A percentile compares a stretch with the other conserved stretches of the same genome.
phyloP scores from a whole-genome alignment of 306 rosid genomes.

The Rosa multiflora region DNA sequence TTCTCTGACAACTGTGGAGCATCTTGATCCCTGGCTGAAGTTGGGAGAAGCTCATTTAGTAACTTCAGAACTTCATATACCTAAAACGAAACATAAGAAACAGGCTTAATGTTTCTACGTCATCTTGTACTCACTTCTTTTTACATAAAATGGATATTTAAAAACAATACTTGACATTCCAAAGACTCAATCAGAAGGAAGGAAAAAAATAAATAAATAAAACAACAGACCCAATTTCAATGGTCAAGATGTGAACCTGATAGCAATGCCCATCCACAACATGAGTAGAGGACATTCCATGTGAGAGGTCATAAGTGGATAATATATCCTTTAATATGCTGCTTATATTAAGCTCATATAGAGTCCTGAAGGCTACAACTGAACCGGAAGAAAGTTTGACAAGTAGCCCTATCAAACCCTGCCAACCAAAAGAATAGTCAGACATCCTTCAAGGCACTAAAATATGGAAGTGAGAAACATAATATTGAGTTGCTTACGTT shows the following conservation, averaged over 20 bases:
- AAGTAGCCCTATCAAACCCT: conserved; percentile 89
- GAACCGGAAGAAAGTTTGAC: conserved; percentile 87
- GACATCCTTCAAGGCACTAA: conserved; percentile 27
- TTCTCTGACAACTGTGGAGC: too few relatives aligned
- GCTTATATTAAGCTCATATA: conserved; percentile 78
- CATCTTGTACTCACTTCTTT: background rate
- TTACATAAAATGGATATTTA: background rate
- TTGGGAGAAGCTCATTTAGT: conserved; percentile 86
- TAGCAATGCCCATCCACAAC: conserved; percentile 68
- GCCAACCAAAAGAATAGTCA: conserved; percentile 35
- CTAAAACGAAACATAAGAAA: conserved; percentile 34
- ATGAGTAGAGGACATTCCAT: conserved; percentile 68
- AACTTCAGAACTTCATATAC: conserved; percentile 81
- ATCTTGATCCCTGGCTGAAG: conserved; percentile 43
- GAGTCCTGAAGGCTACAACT: conserved; percentile 66
- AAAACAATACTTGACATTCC: background rate
- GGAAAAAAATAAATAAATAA: background rate
- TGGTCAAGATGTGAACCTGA: conserved; percentile 57
- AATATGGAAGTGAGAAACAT: conserved; percentile 17
- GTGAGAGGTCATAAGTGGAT: conserved; percentile 62
- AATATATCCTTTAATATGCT: conserved; percentile 65
- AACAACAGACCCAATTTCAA: background rate
- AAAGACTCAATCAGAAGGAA: conserved; percentile 2
- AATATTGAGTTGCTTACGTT: conserved; percentile 48
- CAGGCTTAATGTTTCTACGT: conserved; percentile 7